These are phyloP conservation scores for Tarenaya hassleriana DNA, from an alignment of 345 rosid species.

Conservation along the genomic window DNA sequence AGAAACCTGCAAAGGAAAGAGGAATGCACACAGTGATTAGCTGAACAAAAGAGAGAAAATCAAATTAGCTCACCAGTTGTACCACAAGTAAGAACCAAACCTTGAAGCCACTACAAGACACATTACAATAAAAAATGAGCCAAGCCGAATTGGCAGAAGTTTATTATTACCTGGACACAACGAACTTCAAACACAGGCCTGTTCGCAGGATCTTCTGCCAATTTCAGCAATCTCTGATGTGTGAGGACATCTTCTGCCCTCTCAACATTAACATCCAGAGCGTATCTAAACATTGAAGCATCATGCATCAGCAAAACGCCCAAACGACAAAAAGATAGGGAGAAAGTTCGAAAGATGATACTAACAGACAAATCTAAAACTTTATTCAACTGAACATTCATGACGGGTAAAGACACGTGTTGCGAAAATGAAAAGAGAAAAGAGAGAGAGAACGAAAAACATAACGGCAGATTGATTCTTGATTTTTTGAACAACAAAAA, in stretches of 20 bases:
- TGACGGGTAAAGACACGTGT: neutral
- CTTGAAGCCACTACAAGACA: neutral
- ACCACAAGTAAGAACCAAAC: neutral
- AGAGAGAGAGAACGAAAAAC: too few relatives aligned
- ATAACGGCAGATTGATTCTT: neutral
- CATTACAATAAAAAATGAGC: neutral
- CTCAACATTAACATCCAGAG: constrained; percentile 92
- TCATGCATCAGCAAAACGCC: neutral
- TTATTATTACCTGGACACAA: constrained; percentile 68
- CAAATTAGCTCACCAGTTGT: neutral
- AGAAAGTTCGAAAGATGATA: neutral
- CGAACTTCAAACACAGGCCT: constrained; percentile 84
- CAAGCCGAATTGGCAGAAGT: neutral
- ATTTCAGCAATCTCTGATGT: constrained; percentile 65
- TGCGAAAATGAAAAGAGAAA: neutral
- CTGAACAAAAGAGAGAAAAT: neutral
- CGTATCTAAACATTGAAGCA: constrained; percentile 41
- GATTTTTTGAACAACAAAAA: neutral
- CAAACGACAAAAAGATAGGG: neutral
- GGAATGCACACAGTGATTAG: neutral
- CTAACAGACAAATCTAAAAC: neutral
- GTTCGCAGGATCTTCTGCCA: constrained; percentile 75
- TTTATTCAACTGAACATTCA: neutral
- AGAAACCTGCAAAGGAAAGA: constrained; percentile 46
- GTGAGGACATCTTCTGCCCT: constrained; percentile 89